Evolutionary conservation across 768 basidiomycete species (phyloP).

Genomic region (Mycena rebaudengoi): DNA sequence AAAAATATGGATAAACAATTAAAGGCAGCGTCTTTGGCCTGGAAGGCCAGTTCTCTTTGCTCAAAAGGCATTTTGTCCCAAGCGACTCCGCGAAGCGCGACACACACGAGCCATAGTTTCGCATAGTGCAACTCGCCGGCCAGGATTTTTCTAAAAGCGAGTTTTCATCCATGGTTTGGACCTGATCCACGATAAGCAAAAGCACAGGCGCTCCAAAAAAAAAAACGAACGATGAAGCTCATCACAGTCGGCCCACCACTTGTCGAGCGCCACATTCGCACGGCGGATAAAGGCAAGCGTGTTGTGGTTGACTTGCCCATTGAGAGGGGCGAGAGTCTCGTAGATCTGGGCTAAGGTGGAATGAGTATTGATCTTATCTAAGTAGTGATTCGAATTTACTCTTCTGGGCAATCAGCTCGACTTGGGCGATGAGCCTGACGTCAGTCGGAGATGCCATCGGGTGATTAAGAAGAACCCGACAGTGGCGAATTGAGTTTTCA

Average conservation of each 20-base stretch:
- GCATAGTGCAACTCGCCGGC: conserved; percentile 91
- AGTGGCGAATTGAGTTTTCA: conserved; percentile 87
- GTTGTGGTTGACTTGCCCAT: conserved; percentile 86
- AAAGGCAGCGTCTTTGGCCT: conserved; percentile 92
- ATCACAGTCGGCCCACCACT: conserved; percentile 92
- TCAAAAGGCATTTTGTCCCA: conserved; percentile 98
- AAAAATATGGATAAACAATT: conserved; percentile 88
- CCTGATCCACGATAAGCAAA: conserved; percentile 51
- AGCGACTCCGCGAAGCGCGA: conserved; percentile 87
- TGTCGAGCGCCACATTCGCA: conserved; percentile 85
- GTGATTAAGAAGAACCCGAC: conserved; percentile 81
- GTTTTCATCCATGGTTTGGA: conserved; percentile 84
- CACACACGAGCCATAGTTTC: conserved; percentile 94
- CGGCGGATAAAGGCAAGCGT: conserved; percentile 89
- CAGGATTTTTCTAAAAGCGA: conserved; percentile 85
- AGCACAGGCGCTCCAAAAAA: neutral
- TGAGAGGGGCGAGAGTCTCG: conserved; percentile 86
- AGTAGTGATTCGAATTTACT: conserved; percentile 56
- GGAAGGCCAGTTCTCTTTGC: conserved; percentile 93
- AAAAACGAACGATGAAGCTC: conserved; percentile 73
- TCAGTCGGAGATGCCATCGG: conserved; percentile 92
- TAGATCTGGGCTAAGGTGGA: conserved; percentile 82
- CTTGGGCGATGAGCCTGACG: conserved; percentile 84
- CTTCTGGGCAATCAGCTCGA: conserved; percentile 92
- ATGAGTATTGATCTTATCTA: neutral